These are phyloP conservation scores for Meyerozyma sp. DNA, from an alignment of 1,139 yeast species.

Conservation along the genomic window DNA sequence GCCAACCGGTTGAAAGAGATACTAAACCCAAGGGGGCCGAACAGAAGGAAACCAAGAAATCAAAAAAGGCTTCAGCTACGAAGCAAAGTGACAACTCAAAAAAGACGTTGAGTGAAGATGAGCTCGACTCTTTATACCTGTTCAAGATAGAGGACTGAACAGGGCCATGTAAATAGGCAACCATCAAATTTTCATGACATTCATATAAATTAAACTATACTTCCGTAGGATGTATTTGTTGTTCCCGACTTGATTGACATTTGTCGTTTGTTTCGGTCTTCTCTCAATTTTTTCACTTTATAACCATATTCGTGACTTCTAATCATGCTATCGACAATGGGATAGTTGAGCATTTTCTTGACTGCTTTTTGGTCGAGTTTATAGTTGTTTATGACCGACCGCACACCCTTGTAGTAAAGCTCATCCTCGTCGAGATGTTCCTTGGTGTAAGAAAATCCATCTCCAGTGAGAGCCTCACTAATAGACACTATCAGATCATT, in stretches of 20 bases:
- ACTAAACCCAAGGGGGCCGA: conserved; percentile 5
- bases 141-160: conserved; percentile 30
- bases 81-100: conserved; percentile 6
- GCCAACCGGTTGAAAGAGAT: conserved; percentile 10
- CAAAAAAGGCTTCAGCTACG: conserved; percentile 1
- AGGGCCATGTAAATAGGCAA: conserved; percentile 1
- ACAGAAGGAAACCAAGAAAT: conserved; percentile 9
- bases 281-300: conserved; percentile 36
- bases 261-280: conserved; percentile 10
- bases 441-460: conserved; percentile 23
- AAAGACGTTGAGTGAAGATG: conserved; percentile 21
- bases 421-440: conserved; percentile 43
- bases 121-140: conserved; percentile 38
- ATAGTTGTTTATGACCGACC: conserved; percentile 33
- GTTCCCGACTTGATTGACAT: not conserved
- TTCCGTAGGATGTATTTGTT: not conserved
- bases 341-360: conserved; percentile 34
- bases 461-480: conserved; percentile 23
- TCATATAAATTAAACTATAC: not conserved
- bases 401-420: conserved; percentile 27
- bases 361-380: conserved; percentile 33
- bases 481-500: conserved; percentile 14
- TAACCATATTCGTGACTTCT: conserved; percentile 41
- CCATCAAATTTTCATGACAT: not conserved
- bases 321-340: conserved; percentile 41